phyloP scores from a whole-genome alignment of 2,329 filamentous ascomycete species.

The Triangularia verruculosa region DNA sequence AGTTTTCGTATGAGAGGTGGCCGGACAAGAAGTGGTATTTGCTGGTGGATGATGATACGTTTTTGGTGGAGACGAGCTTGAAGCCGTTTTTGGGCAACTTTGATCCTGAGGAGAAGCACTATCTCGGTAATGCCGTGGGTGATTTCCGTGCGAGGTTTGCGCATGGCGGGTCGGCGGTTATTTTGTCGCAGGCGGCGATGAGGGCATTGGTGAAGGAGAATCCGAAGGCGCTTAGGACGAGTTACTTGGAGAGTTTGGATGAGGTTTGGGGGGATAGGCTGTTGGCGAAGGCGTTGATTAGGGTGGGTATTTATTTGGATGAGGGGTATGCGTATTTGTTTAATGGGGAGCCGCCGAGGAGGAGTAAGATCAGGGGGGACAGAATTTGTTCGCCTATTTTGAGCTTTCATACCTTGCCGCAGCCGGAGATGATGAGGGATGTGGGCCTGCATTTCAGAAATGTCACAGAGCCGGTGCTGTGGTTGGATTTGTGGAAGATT shows the following conservation, averaged over 20 bases:
- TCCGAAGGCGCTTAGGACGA: constrained; percentile 41
- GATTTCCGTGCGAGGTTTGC: constrained; percentile 55
- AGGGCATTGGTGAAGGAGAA: constrained; percentile 42
- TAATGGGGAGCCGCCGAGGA: constrained; percentile 51
- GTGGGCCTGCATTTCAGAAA: constrained; percentile 42
- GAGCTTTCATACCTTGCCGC: constrained; percentile 51
- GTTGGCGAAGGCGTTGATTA: constrained; percentile 51
- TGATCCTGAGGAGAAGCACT: constrained; percentile 45
- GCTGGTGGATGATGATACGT: constrained; percentile 58
- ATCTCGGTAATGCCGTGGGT: constrained; percentile 56
- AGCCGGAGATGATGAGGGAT: constrained; percentile 44
- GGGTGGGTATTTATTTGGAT: constrained; percentile 53
- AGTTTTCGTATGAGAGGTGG: constrained; percentile 48
- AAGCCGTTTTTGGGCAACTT: constrained; percentile 48
- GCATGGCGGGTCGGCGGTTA: constrained; percentile 53
- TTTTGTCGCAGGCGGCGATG: constrained; percentile 52
- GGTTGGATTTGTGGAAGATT: constrained; percentile 50
- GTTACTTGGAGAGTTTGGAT: constrained; percentile 47
- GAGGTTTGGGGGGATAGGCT: constrained; percentile 55
- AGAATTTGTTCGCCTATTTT: constrained; percentile 53
- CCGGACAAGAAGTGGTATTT: constrained; percentile 59
- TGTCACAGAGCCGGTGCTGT: constrained; percentile 42
- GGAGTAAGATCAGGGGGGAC: constrained; percentile 49
- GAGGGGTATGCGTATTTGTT: constrained; percentile 54
- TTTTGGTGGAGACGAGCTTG: constrained; percentile 49